A percentile compares a stretch with the other conserved stretches of the same genome.
These are phyloP conservation scores for Ambrosia hybrid DNA, from an alignment of 140 eudicot genomes.

Conservation along the genomic window DNA sequence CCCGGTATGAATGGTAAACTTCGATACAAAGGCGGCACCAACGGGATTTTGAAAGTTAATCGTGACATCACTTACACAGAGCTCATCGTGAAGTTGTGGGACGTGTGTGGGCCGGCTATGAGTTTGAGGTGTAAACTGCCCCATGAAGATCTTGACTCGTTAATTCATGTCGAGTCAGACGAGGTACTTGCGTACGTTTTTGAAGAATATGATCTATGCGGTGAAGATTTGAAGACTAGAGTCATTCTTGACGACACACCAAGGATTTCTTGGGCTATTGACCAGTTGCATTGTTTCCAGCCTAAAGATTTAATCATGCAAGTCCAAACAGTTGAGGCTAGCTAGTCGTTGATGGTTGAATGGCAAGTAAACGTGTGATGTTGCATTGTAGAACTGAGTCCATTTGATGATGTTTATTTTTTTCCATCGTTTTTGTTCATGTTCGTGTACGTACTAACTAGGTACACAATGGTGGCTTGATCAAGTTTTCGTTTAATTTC, in stretches of 20 bases:
- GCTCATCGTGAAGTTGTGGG: no score
- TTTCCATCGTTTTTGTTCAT: neutral
- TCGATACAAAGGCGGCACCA: no score
- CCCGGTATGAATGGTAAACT: no score
- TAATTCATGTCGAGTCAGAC: constrained; percentile 45
- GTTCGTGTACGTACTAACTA: no score
- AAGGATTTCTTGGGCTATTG: neutral
- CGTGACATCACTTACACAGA: no score
- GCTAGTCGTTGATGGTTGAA: neutral
- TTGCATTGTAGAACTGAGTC: neutral
- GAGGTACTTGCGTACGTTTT: constrained; percentile 44
- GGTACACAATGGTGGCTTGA: no score
- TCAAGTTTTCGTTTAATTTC: no score
- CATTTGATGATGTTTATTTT: neutral
- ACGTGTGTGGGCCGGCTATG: constrained; percentile 55
- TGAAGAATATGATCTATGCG: no score
- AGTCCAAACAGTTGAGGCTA: neutral
- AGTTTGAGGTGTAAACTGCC: constrained; percentile 53
- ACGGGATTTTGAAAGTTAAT: no score
- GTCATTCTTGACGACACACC: constrained; percentile 33
- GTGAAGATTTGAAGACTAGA: constrained; percentile 47
- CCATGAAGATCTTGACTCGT: constrained; percentile 49
- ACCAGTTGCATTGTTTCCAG: neutral
- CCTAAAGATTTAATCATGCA: constrained; percentile 3
- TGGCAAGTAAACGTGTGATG: neutral